phyloP scores from a whole-genome alignment of 306 rosid species.

The Rosa chinensis region DNA sequence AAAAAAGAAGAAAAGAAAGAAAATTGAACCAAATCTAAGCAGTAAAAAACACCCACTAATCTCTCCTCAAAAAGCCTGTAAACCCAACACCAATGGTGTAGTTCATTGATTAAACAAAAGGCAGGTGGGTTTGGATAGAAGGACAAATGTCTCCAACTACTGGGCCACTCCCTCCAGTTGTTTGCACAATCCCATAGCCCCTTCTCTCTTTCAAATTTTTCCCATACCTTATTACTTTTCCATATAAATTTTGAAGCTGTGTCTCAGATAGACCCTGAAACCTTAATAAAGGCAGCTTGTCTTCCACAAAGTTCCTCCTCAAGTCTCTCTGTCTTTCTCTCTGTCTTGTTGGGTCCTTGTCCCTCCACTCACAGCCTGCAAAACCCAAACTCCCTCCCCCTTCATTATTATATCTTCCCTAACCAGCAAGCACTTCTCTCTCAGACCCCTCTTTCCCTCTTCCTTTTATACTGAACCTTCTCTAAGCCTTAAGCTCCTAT shows the following conservation, averaged over 20 bases:
- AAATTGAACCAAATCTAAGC: not conserved
- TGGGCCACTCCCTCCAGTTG: slow-evolving; percentile 51
- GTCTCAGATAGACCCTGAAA: slow-evolving; percentile 52
- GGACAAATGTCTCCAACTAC: slow-evolving; percentile 57
- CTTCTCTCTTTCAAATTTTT: not conserved
- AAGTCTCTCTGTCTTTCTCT: not conserved
- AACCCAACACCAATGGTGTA: not conserved
- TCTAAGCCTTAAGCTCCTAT: slow-evolving; percentile 7
- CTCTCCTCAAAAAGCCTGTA: not conserved
- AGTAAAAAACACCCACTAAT: not conserved
- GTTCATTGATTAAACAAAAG: slow-evolving; percentile 39
- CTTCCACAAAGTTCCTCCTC: slow-evolving; percentile 47
- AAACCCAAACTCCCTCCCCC: slow-evolving; percentile 32
- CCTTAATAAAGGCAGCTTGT: slow-evolving; percentile 77
- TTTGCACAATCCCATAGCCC: slow-evolving; percentile 28
- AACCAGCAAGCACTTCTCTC: slow-evolving; percentile 34
- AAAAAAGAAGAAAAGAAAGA: not conserved
- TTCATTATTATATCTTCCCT: slow-evolving; percentile 59
- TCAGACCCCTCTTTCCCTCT: not conserved
- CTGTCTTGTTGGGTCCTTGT: slow-evolving; percentile 41
- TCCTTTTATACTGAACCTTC: not conserved
- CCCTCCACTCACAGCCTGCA: slow-evolving; percentile 35
- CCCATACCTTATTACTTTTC: not conserved
- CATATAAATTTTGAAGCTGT: slow-evolving; percentile 20
- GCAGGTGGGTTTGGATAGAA: slow-evolving; percentile 34